Conservation (phyloP, 441 rosid genomes). For the Jatropha podagrica region DNA sequence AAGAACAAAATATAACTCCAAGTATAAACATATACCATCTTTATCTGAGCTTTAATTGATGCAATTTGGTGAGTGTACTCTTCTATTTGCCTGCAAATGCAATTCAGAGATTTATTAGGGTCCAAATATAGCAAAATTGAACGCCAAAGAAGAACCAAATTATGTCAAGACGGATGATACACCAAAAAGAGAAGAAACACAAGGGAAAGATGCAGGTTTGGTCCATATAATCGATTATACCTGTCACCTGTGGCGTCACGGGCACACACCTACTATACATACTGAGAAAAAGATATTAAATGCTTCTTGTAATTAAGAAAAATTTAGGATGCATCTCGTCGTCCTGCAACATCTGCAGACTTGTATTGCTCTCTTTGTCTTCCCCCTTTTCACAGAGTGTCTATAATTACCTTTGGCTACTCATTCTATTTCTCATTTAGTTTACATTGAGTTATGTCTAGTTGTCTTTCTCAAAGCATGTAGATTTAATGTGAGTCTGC, state of each 20-base stretch:
- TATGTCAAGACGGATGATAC: background rate
- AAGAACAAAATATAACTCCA: background rate
- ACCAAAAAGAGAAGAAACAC: background rate
- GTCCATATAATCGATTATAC: background rate
- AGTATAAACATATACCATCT: constrained; percentile 43
- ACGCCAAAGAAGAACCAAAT: background rate
- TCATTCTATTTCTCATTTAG: too few species aligned
- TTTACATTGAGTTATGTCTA: too few species aligned
- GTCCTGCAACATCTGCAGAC: too few species aligned
- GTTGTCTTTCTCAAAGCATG: too few species aligned
- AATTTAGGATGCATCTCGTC: too few species aligned
- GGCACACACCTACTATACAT: background rate
- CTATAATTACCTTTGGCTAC: too few species aligned
- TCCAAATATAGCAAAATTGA: background rate
- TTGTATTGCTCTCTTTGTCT: too few species aligned
- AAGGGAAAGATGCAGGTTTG: background rate
- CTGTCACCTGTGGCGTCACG: background rate
- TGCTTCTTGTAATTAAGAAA: too few species aligned
- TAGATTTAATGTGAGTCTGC: background rate
- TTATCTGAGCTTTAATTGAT: constrained; percentile 73
- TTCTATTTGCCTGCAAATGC: constrained; percentile 55
- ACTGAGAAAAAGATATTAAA: background rate
- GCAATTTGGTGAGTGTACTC: constrained; percentile 59
- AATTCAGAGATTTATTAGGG: constrained; percentile 7
- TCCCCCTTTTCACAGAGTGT: too few species aligned